Percentiles rank a stretch among this genome's conserved stretches.
Evolutionary conservation across 352 stramenopile species (phyloP).

Genomic region (Pelagophyceae sp.): DNA sequence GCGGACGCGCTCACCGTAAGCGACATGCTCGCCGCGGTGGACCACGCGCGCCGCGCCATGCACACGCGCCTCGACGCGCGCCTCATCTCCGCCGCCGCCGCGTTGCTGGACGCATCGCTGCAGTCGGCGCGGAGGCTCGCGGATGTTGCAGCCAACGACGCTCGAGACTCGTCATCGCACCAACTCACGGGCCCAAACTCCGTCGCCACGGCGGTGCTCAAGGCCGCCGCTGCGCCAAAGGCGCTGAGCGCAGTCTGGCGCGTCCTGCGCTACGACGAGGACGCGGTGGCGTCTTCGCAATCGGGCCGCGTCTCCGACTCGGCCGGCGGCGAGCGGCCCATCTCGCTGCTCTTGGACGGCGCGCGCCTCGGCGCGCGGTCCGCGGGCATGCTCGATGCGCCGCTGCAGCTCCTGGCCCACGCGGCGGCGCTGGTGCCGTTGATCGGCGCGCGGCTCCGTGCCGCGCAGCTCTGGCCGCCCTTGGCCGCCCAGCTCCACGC

Average conservation of each 20-base stretch:
- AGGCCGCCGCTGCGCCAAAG: conserved; percentile 26
- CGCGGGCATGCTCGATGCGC: conserved; percentile 29
- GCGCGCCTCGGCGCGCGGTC: conserved; percentile 28
- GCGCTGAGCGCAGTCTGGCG: conserved; percentile 23
- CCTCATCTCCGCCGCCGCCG: background rate
- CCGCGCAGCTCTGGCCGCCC: conserved; percentile 44
- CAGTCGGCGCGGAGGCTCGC: background rate
- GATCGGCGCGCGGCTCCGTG: conserved; percentile 5
- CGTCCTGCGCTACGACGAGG: conserved; percentile 22
- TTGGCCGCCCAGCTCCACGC: conserved; percentile 44
- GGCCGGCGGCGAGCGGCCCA: conserved; percentile 21
- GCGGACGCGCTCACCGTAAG: background rate
- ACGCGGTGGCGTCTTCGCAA: background rate
- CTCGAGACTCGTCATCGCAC: background rate
- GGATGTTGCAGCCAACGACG: conserved; percentile 8
- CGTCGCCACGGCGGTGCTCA: conserved; percentile 23
- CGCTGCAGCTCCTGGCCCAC: conserved; percentile 27
- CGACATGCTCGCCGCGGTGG: background rate
- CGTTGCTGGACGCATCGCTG: background rate
- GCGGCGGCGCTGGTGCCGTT: conserved; percentile 16
- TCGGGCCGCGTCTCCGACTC: background rate
- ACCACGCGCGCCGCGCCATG: background rate
- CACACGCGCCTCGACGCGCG: conserved; percentile 2
- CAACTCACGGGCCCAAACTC: conserved; percentile 7
- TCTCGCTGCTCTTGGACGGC: conserved; percentile 19